Base-by-base conservation (phyloP, 208 protist species). In the Entamoeba moshkovskii region DNA sequence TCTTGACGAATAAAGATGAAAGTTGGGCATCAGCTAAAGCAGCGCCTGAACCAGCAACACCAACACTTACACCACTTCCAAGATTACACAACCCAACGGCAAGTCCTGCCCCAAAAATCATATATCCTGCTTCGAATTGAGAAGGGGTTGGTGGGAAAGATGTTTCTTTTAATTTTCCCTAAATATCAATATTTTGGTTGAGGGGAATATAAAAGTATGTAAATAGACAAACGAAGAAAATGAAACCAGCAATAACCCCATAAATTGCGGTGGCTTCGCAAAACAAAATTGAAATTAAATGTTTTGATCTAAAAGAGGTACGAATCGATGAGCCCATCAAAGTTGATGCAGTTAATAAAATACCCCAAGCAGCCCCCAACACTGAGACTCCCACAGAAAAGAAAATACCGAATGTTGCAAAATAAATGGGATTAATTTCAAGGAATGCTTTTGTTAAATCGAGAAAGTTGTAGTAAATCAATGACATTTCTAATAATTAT, bases 231-330 rank as follows among this genome's bases (percentile, higher is more conserved):
- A 91, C 11, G 11, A 91, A 91, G 11, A 25, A 42, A 4, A 91
- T 94, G 94, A 94, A 94, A n/a, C 92, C 73, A 48, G 94, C 16
- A 94, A 94, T 93, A 94, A 94, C 93, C 4, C 93, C 93, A 42
- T 94, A 94, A 13, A 94, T 94, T 5, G 93, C 93, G 22, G 94
- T 11, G 6, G 93, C 93, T 94, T 94, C 93, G n/a, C 93, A 94
- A 38, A 94, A 94, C 29, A 94, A 38, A 94, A 94, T 91, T 4
- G 66, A 91, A 11, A 38, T 38, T 44, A 91, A 11, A 18, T 91
- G 11, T 42, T 38, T 15, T 42, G 11, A 42, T n/a, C 66, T 3
- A 18, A 91, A 42, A 42, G 22, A 11, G 4, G 66, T 15, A 44
- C n/a, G 4, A 42, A 42, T 91, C 5, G n/a, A 42, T 11, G 22